These are phyloP conservation scores for Jamesozyma spencerorum DNA, from an alignment of 805 yeast genomes.

Conservation along the genomic window DNA sequence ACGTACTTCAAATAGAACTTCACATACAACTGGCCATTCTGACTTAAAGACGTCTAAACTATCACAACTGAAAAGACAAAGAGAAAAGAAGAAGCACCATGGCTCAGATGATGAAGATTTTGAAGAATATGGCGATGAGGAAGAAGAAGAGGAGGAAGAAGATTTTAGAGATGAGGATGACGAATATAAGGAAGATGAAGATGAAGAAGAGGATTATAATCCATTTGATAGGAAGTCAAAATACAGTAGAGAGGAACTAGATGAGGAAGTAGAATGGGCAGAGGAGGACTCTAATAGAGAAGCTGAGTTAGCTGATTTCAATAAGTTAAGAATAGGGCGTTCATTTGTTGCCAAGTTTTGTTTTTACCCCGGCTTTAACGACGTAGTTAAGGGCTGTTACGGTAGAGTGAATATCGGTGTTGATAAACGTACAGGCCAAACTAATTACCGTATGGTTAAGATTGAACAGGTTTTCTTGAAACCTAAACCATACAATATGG, in stretches of 20 bases:
- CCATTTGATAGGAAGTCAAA: constrained; percentile 26
- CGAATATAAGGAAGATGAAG: constrained; percentile 34
- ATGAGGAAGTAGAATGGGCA: constrained; percentile 42
- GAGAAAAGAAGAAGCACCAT: constrained; percentile 51
- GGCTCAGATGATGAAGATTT: constrained; percentile 36
- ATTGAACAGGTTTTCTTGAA: constrained; percentile 54
- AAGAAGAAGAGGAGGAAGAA: constrained; percentile 34
- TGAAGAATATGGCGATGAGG: constrained; percentile 35
- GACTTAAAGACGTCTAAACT: constrained; percentile 43
- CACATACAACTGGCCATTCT: constrained; percentile 33
- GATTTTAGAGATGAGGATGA: constrained; percentile 30
- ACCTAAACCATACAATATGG: constrained; percentile 40
- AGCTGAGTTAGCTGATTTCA: constrained; percentile 56
- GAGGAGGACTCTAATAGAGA: constrained; percentile 34
- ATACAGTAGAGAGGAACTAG: constrained; percentile 34
- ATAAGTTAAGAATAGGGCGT: constrained; percentile 69
- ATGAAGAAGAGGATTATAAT: constrained; percentile 36
- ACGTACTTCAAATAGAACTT: constrained; percentile 27
- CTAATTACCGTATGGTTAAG: constrained; percentile 75
- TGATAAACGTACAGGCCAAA: constrained; percentile 49
- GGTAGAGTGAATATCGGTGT: constrained; percentile 78
- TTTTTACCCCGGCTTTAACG: constrained; percentile 74
- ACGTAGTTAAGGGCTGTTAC: constrained; percentile 59
- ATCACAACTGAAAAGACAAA: constrained; percentile 64
- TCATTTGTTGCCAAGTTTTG: constrained; percentile 63